Conservation (phyloP, 225 moss, liverwort and hornwort species). For the Anthoceros angustus region DNA sequence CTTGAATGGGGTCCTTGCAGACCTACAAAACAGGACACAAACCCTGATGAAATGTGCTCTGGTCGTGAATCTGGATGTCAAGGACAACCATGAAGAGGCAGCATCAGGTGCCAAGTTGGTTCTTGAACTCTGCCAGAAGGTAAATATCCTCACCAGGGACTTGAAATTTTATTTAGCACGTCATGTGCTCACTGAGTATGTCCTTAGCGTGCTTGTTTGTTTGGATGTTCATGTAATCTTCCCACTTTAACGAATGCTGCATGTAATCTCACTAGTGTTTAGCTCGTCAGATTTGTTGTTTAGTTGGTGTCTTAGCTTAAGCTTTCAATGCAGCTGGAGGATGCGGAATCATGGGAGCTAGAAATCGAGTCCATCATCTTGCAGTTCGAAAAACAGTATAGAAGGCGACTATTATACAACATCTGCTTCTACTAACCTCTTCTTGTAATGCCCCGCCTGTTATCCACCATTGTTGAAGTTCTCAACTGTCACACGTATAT, state of each 20-base stretch:
- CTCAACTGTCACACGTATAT: neutral
- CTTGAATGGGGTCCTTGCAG: conserved; percentile 21
- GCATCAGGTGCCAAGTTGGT: conserved; percentile 88
- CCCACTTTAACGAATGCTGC: neutral
- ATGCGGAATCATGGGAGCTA: conserved; percentile 87
- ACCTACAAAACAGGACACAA: conserved; percentile 78
- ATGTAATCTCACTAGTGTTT: neutral
- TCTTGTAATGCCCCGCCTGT: neutral
- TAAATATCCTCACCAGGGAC: conserved; percentile 14
- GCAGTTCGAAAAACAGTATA: conserved; percentile 81
- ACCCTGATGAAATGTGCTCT: conserved; percentile 71
- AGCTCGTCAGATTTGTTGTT: neutral
- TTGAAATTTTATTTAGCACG: neutral
- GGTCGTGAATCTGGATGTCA: conserved; percentile 90
- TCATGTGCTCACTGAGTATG: neutral
- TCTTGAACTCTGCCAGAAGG: conserved; percentile 90
- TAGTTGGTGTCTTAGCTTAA: conserved; percentile 6
- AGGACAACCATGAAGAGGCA: conserved; percentile 97
- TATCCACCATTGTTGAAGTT: conserved; percentile 3
- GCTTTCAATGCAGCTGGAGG: conserved; percentile 60
- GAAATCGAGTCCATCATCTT: conserved; percentile 79
- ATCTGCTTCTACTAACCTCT: conserved; percentile 73
- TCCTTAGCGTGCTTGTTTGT: neutral
- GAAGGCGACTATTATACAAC: conserved; percentile 75
- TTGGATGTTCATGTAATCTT: neutral